Base-by-base conservation (phyloP, 305 asterid species). In the Fraxinus albicans region DNA sequence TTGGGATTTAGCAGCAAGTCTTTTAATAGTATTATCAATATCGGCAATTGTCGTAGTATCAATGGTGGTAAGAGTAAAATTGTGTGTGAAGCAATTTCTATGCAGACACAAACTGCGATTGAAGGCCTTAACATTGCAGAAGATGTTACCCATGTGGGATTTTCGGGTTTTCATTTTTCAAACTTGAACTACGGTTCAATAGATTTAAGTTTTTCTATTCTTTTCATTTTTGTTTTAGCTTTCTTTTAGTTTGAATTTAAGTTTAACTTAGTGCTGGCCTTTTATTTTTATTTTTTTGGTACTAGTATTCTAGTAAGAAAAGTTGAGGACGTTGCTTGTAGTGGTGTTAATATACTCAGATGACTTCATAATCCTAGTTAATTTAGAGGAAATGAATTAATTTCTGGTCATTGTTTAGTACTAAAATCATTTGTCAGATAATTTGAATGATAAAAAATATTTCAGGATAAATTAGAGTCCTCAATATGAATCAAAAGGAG, bases 101-200 rank as follows among this genome's bases (percentile, higher is more conserved):
- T 25, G 27, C 27, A 25, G 27, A 1, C 27, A 25, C 27, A 25
- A 25, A 25, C 27, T 25, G 27, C 27, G 27, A 25, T 25, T 25
- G 27, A 25, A 25, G 27, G 27, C 27, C 27, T 25, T 25, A 25
- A 25, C 27, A 25, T 25, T 25, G 27, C 27, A 25, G 27, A 95
- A 27, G 98, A 95, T 92, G 98, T 95, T 75, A 91, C 99, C 77
- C 99, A 95, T 94, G 99, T 94, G 77, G 38, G 73, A 17, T 75
- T 75, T 35, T n/a, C 31, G 33, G 5, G 60, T 50, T 76, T 25
- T 25, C 27, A 25, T 25, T 25, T 25, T 25, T 25, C 27, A 25
- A 25, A 25, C 27, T 25, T 25, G 27, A 25, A 25, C 1, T 25
- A 1, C 27, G 27, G 27, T 25, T 25, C 27, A 25, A 25, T 25